Evolutionary conservation across 768 basidiomycete genomes (phyloP).

Genomic region (Kwoniella botswanensis): DNA sequence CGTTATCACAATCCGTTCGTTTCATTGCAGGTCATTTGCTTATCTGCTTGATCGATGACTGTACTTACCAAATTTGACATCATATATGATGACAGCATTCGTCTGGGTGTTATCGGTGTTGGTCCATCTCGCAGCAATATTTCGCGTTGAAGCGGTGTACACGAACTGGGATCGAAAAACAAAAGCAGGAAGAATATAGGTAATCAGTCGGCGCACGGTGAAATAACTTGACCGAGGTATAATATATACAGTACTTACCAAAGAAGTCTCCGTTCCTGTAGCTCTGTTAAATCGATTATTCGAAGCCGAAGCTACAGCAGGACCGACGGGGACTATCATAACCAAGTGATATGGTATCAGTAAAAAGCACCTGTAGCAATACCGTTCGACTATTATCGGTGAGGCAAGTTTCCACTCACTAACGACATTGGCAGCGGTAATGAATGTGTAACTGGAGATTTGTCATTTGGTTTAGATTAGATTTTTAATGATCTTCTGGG

Average conservation of each 20-base stretch:
- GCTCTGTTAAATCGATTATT: constrained; percentile 5
- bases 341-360: background rate
- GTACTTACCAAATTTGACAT: constrained; percentile 1
- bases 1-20: background rate
- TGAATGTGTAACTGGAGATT: background rate
- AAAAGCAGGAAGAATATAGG: background rate
- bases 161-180: background rate
- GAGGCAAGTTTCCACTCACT: background rate
- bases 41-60: background rate
- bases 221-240: background rate
- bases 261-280: background rate
- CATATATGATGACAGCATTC: background rate
- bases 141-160: background rate
- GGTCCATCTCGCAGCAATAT: constrained; percentile 1
- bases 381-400: background rate
- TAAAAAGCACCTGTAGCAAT: background rate
- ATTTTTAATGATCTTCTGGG: too few species aligned
- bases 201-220: too few species aligned
- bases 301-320: background rate
- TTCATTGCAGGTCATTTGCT: background rate
- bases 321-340: background rate
- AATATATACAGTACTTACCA: background rate
- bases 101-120: background rate
- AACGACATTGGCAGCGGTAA: background rate
- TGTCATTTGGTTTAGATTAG: background rate